phyloP scores from a whole-genome alignment of 148 eudicot genomes.

The Rhododendron simsii region DNA sequence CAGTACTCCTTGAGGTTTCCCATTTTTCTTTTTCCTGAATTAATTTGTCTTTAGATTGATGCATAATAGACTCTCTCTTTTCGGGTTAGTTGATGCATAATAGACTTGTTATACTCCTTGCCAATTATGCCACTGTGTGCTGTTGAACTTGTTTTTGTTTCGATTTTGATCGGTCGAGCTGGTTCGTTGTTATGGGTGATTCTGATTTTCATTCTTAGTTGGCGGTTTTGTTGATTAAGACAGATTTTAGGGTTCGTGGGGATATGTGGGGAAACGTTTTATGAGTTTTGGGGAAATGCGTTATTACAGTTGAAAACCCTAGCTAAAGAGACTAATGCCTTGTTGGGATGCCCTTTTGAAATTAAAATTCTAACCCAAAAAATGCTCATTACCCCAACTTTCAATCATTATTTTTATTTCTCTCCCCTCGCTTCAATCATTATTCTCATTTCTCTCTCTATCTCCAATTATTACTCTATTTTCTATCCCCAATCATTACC shows the following conservation, averaged over 20 bases:
- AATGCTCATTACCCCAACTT: too few relatives aligned
- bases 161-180: background rate
- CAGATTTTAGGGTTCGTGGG: background rate
- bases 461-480: too few relatives aligned
- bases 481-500: too few relatives aligned
- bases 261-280: background rate
- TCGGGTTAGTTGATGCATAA: background rate
- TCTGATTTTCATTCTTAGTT: background rate
- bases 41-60: background rate
- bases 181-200: background rate
- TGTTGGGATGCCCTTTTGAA: too few relatives aligned
- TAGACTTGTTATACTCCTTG: background rate
- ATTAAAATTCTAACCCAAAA: too few relatives aligned
- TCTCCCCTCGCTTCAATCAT: too few relatives aligned
- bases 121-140: background rate
- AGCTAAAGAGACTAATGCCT: background rate
- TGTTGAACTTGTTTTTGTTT: too few relatives aligned
- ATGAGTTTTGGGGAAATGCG: background rate
- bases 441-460: too few relatives aligned
- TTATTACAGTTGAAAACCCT: background rate
- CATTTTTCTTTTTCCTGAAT: background rate
- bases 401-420: too few relatives aligned
- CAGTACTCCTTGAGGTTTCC: background rate
- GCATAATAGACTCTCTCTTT: background rate
- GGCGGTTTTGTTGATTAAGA: background rate